These are phyloP conservation scores for Erodium chrysanthum DNA, from an alignment of 441 rosid genomes.

Conservation along the genomic window DNA sequence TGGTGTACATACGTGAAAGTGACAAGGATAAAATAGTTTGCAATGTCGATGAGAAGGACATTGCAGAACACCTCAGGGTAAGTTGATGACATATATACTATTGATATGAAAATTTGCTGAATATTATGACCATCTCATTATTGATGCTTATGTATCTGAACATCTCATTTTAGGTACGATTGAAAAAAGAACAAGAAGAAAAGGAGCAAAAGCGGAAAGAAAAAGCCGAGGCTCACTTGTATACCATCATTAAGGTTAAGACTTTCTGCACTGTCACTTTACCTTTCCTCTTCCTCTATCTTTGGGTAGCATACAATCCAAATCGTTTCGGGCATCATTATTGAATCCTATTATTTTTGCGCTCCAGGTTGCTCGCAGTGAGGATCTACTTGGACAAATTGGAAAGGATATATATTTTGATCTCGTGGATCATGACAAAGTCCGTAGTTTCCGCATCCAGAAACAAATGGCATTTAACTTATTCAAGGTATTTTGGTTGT, in stretches of 20 bases:
- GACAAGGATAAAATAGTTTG: constrained; percentile 92
- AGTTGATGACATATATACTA: constrained; percentile 16
- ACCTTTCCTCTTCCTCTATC: background rate
- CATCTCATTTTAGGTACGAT: constrained; percentile 51
- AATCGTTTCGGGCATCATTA: constrained; percentile 15
- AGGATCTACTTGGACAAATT: constrained; percentile 74
- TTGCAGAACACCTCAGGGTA: constrained; percentile 93
- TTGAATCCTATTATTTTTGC: constrained; percentile 30
- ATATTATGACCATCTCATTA: background rate
- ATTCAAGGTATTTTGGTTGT: constrained; percentile 40
- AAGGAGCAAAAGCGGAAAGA: constrained; percentile 71
- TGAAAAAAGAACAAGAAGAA: constrained; percentile 89
- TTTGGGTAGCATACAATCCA: constrained; percentile 38
- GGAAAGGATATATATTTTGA: constrained; percentile 67
- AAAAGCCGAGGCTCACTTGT: constrained; percentile 87
- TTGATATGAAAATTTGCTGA: background rate
- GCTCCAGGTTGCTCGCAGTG: constrained; percentile 77
- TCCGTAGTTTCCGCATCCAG: constrained; percentile 57
- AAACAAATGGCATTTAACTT: constrained; percentile 48
- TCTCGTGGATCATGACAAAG: constrained; percentile 76
- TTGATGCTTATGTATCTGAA: background rate
- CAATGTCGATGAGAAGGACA: constrained; percentile 90
- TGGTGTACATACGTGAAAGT: constrained; percentile 89
- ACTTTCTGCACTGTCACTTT: constrained; percentile 10
- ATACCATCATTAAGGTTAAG: constrained; percentile 74